phyloP scores from a whole-genome alignment of 148 eudicot genomes.

The Chenopodium album region DNA sequence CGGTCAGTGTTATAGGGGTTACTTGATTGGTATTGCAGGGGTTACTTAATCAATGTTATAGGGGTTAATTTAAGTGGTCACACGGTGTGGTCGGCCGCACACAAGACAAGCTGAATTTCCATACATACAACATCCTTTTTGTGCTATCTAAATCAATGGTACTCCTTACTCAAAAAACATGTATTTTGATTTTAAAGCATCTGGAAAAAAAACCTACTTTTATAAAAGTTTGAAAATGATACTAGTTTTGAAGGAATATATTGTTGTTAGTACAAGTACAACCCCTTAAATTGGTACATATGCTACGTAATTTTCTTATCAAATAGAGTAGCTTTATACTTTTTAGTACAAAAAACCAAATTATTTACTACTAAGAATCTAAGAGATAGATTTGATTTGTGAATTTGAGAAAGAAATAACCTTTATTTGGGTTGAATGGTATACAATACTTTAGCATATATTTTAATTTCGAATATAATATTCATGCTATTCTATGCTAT shows the following conservation, averaged over 20 bases:
- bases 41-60: too few species aligned
- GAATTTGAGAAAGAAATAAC: not conserved
- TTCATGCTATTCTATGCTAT: not conserved
- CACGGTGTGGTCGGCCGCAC: too few species aligned
- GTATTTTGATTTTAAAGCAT: not conserved
- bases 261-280: not conserved
- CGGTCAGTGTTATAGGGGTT: too few species aligned
- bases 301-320: not conserved
- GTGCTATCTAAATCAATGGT: not conserved
- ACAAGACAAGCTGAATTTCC: too few species aligned
- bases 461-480: not conserved
- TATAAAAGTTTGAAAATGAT: not conserved
- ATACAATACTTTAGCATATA: not conserved
- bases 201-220: not conserved
- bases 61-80: too few species aligned
- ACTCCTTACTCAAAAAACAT: not conserved
- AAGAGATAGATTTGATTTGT: not conserved
- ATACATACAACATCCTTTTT: not conserved
- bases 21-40: too few species aligned
- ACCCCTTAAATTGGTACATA: not conserved
- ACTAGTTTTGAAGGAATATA: not conserved
- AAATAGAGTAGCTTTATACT: not conserved
- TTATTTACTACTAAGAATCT: not conserved
- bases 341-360: not conserved
- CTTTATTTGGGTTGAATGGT: not conserved